Evolutionary conservation across 2,329 filamentous ascomycete genomes (phyloP).

Genomic region (Alternaria atra): DNA sequence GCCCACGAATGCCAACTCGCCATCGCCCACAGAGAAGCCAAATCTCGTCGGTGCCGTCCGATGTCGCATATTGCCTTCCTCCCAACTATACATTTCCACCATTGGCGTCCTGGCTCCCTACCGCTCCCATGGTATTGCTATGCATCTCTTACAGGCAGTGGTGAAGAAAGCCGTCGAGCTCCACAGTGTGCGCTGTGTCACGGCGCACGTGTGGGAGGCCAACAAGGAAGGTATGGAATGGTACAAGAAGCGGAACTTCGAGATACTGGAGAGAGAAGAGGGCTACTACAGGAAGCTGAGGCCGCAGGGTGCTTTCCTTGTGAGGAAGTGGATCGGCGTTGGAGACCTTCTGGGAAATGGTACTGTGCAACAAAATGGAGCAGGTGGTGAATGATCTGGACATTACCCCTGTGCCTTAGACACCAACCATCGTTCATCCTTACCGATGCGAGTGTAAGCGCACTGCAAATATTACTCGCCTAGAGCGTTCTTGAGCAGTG

Average conservation of each 20-base stretch:
- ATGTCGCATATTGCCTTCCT: slow-evolving; percentile 54
- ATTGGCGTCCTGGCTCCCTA: slow-evolving; percentile 68
- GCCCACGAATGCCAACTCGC: slow-evolving; percentile 4
- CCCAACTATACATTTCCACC: slow-evolving; percentile 68
- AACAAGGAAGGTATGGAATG: slow-evolving; percentile 68
- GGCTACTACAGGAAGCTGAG: slow-evolving; percentile 68
- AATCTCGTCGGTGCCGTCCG: slow-evolving; percentile 58
- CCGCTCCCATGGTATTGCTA: slow-evolving; percentile 65
- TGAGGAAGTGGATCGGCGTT: slow-evolving; percentile 55
- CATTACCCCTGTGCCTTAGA: background rate
- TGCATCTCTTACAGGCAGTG: slow-evolving; percentile 59
- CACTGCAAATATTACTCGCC: background rate
- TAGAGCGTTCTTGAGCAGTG: background rate
- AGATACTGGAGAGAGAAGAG: slow-evolving; percentile 60
- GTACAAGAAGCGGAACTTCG: slow-evolving; percentile 68
- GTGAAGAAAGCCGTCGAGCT: slow-evolving; percentile 59
- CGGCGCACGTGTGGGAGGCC: slow-evolving; percentile 71
- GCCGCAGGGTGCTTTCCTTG: slow-evolving; percentile 64
- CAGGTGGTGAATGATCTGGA: slow-evolving; percentile 9
- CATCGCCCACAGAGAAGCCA: slow-evolving; percentile 32
- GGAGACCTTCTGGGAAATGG: slow-evolving; percentile 39
- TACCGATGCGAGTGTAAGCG: background rate
- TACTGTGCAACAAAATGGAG: slow-evolving; percentile 2
- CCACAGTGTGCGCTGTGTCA: slow-evolving; percentile 62
- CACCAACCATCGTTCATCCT: background rate